Evolutionary conservation across 495 filamentous ascomycete species (phyloP), one percentile per base, ranked within the genome.

Genomic region (Neurospora sp.): DNA sequence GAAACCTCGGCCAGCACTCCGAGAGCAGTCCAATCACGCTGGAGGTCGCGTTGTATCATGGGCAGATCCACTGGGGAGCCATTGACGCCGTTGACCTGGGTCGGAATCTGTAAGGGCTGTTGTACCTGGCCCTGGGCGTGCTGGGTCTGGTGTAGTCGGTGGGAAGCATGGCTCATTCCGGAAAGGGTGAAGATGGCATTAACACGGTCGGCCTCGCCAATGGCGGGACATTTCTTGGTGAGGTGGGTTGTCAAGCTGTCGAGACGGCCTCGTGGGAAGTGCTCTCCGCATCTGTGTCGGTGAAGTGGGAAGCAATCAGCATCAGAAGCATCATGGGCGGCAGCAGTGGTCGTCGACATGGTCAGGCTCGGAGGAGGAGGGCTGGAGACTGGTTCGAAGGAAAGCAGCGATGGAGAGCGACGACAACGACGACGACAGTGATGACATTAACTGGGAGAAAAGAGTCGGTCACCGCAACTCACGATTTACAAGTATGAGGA

Each of bases 1-100:
- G 93, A 94, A 3, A 92, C 93, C 79, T 97, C 93, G 53, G 93
- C 93, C 39, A 97, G 83, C 9, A 93, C 90, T 74, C 93, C 91
- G 35, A 97, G 84, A 0, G 91, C 91, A 72, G 92, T 90, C 84
- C 92, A 93, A 70, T 87, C 88, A 31, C 72, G 72, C 65, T 74
- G 70, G 40, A 68, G 65, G 18, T 77, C 77, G 72, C 75, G 76
- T 39, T 79, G 76, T 14, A 78, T 76, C 72, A 80, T 77, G 65
- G 79, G 75, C 27, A 82, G 61, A 45, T 82, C 80, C 39, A 76
- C 75, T 10, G 76, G 14, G 3, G 75, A 70, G 53, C 76, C 79
- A 74, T 78, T 78, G 73, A 73, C 69, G 48, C 82, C 84, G 81
- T 82, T 83, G 42, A 76, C 76, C 18, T 82, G 85, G 37, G 75